These are phyloP conservation scores for Cylindrotheca fusiformis DNA, from an alignment of 108 stramenopile species.

Conservation along the genomic window DNA sequence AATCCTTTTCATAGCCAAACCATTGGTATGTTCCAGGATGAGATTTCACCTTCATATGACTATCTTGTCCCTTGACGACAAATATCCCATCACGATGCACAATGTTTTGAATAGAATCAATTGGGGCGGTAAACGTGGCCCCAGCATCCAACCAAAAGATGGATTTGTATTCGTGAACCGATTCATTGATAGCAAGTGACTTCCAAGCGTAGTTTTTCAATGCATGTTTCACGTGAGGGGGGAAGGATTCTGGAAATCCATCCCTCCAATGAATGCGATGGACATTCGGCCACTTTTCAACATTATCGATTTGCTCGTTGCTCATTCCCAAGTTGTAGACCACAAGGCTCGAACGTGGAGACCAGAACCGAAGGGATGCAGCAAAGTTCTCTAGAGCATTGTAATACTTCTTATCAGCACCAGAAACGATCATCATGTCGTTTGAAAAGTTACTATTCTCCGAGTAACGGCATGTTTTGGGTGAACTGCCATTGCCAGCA, in stretches of 20 bases:
- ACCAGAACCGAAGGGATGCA: constrained; percentile 31
- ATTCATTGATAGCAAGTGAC: constrained; percentile 19
- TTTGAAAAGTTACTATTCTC: neutral
- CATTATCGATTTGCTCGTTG: constrained; percentile 2
- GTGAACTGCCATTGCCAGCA: neutral
- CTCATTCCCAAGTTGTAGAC: constrained; percentile 36
- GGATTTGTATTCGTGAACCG: constrained; percentile 29
- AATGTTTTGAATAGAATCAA: constrained; percentile 28
- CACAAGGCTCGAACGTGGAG: constrained; percentile 18
- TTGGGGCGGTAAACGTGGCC: constrained; percentile 20
- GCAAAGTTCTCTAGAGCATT: constrained; percentile 30
- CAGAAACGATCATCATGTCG: constrained; percentile 33
- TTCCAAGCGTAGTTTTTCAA: constrained; percentile 37
- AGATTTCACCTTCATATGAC: constrained; percentile 19
- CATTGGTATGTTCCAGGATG: constrained; percentile 25
- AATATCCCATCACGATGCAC: constrained; percentile 31
- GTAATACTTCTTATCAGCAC: constrained; percentile 18
- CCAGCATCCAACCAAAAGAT: constrained; percentile 41
- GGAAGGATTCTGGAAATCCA: constrained; percentile 25
- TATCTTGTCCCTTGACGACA: constrained; percentile 35
- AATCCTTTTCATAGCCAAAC: constrained; percentile 26
- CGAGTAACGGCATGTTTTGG: constrained; percentile 5
- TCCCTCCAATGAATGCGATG: constrained; percentile 18
- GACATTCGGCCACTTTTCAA: constrained; percentile 29
- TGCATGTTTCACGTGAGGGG: constrained; percentile 15